A percentile compares a stretch with the other conserved stretches of the same genome.
Evolutionary conservation across 805 yeast genomes (phyloP).

Genomic region (Komagataella mondaviorum): DNA sequence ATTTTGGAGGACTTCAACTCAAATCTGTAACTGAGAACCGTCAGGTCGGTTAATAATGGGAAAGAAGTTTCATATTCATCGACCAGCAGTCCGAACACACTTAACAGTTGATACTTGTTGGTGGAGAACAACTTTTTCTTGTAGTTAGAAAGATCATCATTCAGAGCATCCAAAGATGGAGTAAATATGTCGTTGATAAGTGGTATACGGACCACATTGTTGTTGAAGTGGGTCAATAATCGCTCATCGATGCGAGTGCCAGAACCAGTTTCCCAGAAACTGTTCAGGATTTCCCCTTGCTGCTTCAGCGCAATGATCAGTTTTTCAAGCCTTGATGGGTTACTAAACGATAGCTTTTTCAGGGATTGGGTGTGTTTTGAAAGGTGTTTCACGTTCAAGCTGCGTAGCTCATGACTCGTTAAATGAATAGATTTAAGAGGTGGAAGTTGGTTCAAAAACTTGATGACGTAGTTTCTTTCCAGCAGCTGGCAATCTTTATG

Average conservation of each 20-base stretch:
- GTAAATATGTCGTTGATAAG: slow-evolving; percentile 1
- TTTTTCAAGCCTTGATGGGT: background rate
- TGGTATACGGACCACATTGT: background rate
- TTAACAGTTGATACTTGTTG: slow-evolving; percentile 3
- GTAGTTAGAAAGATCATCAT: background rate
- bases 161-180: background rate
- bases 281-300: background rate
- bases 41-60: background rate
- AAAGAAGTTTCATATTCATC: slow-evolving; percentile 1
- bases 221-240: slow-evolving; percentile 1
- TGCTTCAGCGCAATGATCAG: background rate
- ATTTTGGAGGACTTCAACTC: background rate
- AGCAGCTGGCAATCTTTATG: slow-evolving; percentile 1
- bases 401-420: background rate
- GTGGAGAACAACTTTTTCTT: background rate
- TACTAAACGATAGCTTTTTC: background rate
- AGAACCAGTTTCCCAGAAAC: background rate
- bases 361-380: background rate
- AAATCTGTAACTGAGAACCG: background rate
- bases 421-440: slow-evolving; percentile 2
- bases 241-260: background rate
- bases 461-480: slow-evolving; percentile 1
- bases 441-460: slow-evolving; percentile 2
- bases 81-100: slow-evolving; percentile 2
- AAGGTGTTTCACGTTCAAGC: background rate